A percentile compares a stretch with the other conserved stretches of the same genome.
Conservation (phyloP, 306 rosid species). For the Trichosanthes truncata region DNA sequence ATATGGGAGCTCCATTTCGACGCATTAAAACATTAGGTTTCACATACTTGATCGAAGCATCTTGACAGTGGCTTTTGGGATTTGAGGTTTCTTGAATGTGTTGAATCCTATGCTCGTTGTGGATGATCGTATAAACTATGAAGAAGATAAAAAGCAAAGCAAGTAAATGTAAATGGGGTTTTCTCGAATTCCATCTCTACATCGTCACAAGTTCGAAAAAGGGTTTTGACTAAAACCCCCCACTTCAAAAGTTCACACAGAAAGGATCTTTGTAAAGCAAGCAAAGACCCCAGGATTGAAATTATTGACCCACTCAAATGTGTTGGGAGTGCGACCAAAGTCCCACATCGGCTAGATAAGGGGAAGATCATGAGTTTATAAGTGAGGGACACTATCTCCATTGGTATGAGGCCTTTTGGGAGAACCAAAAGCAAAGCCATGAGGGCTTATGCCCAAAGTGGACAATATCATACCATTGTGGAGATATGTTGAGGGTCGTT, state of each 20-base stretch:
- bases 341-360: too few species aligned
- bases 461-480: too few species aligned
- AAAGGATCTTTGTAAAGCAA: too few species aligned
- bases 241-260: background rate
- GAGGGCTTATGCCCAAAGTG: too few species aligned
- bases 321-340: too few species aligned
- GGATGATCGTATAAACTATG: conserved; percentile 48
- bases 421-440: too few species aligned
- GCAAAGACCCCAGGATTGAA: too few species aligned
- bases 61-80: conserved; percentile 31
- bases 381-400: too few species aligned
- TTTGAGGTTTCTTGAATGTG: conserved; percentile 51
- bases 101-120: conserved; percentile 44
- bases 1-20: conserved; percentile 32
- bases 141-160: conserved; percentile 38
- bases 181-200: conserved; percentile 68
- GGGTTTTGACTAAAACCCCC: background rate
- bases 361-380: too few species aligned
- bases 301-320: too few species aligned
- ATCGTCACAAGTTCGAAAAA: conserved; percentile 10
- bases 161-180: conserved; percentile 46
- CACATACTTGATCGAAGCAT: conserved; percentile 39
- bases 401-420: too few species aligned
- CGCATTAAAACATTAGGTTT: conserved; percentile 50
- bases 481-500: too few species aligned